These are phyloP conservation scores for Colletotrichum shisoi DNA, from an alignment of 2,329 filamentous ascomycete species.

Conservation along the genomic window DNA sequence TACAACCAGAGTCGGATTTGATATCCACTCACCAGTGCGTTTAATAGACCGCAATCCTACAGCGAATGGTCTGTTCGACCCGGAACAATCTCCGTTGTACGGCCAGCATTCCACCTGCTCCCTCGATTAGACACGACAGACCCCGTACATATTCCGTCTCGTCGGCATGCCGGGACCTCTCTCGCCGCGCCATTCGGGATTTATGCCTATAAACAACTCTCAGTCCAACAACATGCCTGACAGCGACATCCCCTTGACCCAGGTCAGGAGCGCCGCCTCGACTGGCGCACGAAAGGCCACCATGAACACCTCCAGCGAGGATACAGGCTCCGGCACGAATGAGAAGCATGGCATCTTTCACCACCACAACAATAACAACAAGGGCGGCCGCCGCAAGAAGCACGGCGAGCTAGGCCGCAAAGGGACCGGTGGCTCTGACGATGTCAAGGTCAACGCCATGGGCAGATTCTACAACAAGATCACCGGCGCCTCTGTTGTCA, in stretches of 20 bases:
- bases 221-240: constrained; percentile 47
- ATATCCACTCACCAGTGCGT: constrained; percentile 31
- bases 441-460: constrained; percentile 68
- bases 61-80: constrained; percentile 12
- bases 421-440: constrained; percentile 58
- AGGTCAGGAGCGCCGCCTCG: constrained; percentile 63
- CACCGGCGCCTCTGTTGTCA: constrained; percentile 68
- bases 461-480: constrained; percentile 72
- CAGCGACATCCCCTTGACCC: constrained; percentile 63
- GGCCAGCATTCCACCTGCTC: constrained; percentile 16
- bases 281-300: constrained; percentile 61
- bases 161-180: constrained; percentile 44
- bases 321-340: constrained; percentile 46
- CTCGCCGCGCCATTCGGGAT: constrained; percentile 54
- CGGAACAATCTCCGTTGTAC: constrained; percentile 1
- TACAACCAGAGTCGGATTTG: constrained; percentile 28
- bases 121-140: constrained; percentile 20
- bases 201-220: constrained; percentile 53
- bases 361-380: constrained; percentile 43
- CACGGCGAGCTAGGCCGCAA: constrained; percentile 53
- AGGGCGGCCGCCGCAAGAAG: constrained; percentile 62
- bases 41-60: constrained; percentile 25
- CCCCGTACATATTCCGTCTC: not conserved
- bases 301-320: constrained; percentile 50
- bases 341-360: constrained; percentile 60